These are phyloP conservation scores for Rhytidiadelphus loreus DNA, from an alignment of 225 moss, liverwort and hornwort species.

Conservation along the genomic window DNA sequence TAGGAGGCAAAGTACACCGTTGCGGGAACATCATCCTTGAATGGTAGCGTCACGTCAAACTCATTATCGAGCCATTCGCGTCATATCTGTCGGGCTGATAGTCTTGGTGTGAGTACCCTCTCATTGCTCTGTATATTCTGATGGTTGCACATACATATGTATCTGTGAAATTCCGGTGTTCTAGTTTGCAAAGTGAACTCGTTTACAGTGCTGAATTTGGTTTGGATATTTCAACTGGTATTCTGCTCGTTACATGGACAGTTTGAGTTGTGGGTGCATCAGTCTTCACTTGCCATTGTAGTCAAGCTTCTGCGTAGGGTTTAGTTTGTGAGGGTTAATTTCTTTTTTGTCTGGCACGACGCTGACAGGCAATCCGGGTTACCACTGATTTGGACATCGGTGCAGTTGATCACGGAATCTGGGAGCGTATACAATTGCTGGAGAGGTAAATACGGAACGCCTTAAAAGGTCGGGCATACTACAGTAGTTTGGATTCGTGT, in stretches of 20 bases:
- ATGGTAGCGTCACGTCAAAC: not conserved
- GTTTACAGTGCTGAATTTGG: not conserved
- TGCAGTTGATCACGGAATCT: slow-evolving; percentile 35
- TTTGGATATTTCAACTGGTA: not conserved
- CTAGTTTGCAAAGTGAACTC: not conserved
- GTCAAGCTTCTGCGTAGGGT: not conserved
- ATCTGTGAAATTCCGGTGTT: not conserved
- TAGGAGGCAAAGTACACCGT: slow-evolving; percentile 6
- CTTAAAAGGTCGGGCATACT: not conserved
- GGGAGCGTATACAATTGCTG: slow-evolving; percentile 45
- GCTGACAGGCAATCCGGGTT: slow-evolving; percentile 23
- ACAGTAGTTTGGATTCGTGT: not conserved
- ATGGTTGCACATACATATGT: not conserved
- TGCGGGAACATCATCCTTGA: not conserved
- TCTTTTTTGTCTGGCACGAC: not conserved
- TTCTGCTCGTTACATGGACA: not conserved
- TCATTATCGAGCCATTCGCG: slow-evolving; percentile 8
- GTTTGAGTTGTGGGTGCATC: not conserved
- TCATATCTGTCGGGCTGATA: slow-evolving; percentile 37
- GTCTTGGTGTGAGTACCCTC: slow-evolving; percentile 28
- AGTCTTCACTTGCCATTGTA: not conserved
- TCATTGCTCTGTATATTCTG: not conserved
- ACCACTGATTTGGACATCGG: slow-evolving; percentile 45
- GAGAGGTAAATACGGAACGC: slow-evolving; percentile 27
- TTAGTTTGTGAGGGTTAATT: not conserved